A percentile compares a stretch with the other conserved stretches of the same genome.
Conservation (phyloP, 257 asterid species). For the Cinchona pubescens region DNA sequence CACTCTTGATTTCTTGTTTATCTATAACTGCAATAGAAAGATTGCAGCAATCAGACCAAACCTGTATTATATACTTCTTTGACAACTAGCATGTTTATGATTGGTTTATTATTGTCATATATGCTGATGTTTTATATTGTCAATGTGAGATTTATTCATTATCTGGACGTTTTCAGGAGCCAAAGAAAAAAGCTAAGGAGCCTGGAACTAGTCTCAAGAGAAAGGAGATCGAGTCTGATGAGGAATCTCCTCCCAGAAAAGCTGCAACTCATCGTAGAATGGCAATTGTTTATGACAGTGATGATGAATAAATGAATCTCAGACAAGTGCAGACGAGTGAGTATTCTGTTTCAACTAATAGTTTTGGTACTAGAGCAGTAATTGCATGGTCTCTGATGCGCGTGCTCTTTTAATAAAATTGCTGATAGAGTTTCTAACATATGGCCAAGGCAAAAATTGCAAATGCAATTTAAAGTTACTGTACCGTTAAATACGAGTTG, state of each 20-base stretch:
- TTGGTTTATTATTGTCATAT: neutral
- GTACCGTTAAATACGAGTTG: neutral
- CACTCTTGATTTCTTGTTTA: neutral
- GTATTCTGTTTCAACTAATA: constrained; percentile 2
- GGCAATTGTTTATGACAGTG: constrained; percentile 87
- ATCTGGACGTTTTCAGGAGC: constrained; percentile 50
- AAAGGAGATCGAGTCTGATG: constrained; percentile 86
- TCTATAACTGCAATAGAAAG: neutral
- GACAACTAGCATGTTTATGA: neutral
- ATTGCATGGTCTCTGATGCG: neutral
- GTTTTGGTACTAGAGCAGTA: neutral
- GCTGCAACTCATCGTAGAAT: constrained; percentile 66
- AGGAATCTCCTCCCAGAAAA: constrained; percentile 89
- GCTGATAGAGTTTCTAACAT: neutral
- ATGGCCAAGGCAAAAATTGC: neutral
- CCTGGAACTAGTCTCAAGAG: constrained; percentile 59
- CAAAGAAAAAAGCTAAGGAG: constrained; percentile 59
- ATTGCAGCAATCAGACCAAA: neutral
- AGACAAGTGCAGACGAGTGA: constrained; percentile 11
- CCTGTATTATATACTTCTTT: neutral
- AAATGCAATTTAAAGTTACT: neutral
- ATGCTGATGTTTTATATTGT: neutral
- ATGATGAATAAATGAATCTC: constrained; percentile 53
- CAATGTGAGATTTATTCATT: neutral
- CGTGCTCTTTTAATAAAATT: neutral